Conservation (phyloP, 1,284 basidiomycete genomes). For the Rhodotorula sp. region DNA sequence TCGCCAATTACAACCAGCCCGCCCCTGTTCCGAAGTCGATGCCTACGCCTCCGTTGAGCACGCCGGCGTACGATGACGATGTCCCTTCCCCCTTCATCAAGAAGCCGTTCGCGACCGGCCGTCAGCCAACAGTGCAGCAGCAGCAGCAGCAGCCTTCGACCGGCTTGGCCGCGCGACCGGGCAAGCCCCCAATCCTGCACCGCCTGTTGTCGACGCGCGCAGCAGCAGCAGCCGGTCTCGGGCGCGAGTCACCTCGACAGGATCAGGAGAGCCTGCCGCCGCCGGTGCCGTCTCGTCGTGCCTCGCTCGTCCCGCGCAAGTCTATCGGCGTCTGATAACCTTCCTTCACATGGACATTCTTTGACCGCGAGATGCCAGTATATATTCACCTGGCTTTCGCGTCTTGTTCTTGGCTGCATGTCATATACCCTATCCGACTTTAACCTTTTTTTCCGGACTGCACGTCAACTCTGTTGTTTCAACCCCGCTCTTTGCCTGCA, state of each 20-base stretch:
- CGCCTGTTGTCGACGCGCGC: constrained; percentile 29
- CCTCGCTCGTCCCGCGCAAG: constrained; percentile 14
- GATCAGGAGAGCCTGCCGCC: background rate
- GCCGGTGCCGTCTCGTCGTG: background rate
- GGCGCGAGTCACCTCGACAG: background rate
- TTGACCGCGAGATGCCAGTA: too few relatives aligned
- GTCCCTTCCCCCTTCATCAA: constrained; percentile 78
- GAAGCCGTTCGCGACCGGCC: constrained; percentile 37
- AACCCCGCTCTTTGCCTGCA: too few relatives aligned
- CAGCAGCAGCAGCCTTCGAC: background rate
- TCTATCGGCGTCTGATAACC: constrained; percentile 5
- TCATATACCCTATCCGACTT: too few relatives aligned
- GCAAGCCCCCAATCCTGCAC: constrained; percentile 25
- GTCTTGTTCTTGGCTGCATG: too few relatives aligned
- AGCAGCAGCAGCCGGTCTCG: constrained; percentile 11
- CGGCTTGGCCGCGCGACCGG: background rate
- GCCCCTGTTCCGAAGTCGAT: background rate
- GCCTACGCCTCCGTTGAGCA: background rate
- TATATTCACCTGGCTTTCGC: too few relatives aligned
- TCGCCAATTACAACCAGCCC: background rate
- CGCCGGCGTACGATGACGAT: constrained; percentile 61
- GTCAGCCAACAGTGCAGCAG: background rate
- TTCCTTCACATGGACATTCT: too few relatives aligned
- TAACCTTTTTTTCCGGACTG: too few relatives aligned
- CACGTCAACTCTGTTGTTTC: too few relatives aligned